Base-by-base conservation (phyloP, 495 filamentous ascomycete genomes). In the Xylaria palmicola region DNA sequence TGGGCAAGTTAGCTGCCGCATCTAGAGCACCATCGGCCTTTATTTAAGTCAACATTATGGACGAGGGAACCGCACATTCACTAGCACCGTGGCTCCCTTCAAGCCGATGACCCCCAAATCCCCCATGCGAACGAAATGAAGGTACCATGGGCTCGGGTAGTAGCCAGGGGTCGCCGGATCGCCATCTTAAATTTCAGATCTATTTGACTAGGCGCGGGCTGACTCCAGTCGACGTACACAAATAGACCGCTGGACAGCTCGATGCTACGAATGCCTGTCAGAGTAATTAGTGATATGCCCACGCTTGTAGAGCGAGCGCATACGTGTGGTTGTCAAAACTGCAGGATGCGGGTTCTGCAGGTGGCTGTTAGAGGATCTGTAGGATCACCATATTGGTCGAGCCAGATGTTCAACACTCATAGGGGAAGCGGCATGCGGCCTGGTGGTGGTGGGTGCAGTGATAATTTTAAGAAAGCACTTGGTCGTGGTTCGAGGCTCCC, bases 81-180 rank as follows among this genome's bases (percentile, higher is more conserved):
- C 29, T 48, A 27, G 24, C 51, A 41, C 34, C 26, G 34, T 17
- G 19, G 30, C 15, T 49, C 19, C 4, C 40, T 49, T 45, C 54
- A 7, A 37, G 26, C 4, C 8, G 19, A 7, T 48, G 55, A 58
- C 55, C 55, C 55, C 55, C 55, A 58, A 48, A 56, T 29, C 41
- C 55, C 55, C 44, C 55, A 49, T 58, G 37, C 49, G 29, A 27
- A 47, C 4, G 36, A 40, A 32, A 56, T 58, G 43, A 58, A 37
- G 55, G 43, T 58, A 17, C 55, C 55, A 43, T 22, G 30, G 43
- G 19, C 41, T 58, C 55, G 55, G n/a, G n/a, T n/a, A n/a, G 55
- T 58, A 58, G 36, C 55, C 26, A 48, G 55, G 43, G 30, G 30
- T 37, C 29, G 20, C 37, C 53, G 43, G 53, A 44, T 56, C 52